These are phyloP conservation scores for Ophiocordyceps camponoti-saundersi DNA, from an alignment of 2,329 filamentous ascomycete species.

Conservation along the genomic window DNA sequence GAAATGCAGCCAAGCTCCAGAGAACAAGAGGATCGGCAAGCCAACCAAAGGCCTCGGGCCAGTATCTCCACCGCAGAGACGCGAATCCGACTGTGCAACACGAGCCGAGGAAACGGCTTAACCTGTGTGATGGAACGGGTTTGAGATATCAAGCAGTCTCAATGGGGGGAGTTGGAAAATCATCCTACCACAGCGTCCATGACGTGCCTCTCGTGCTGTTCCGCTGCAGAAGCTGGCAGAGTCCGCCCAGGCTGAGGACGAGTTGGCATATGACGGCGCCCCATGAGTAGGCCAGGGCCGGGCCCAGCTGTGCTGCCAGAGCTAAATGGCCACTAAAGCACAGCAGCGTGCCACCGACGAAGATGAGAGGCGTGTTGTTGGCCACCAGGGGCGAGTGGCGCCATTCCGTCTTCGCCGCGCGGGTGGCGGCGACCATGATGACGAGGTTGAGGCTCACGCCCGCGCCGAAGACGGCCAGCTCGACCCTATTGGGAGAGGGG, in stretches of 20 bases:
- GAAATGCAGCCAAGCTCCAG: conserved; percentile 3
- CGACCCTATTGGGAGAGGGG: conserved; percentile 4
- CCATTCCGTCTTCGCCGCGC: conserved; percentile 3
- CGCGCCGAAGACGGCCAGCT: conserved; percentile 2
- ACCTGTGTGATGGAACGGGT: conserved; percentile 1
- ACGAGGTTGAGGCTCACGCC: conserved; percentile 3
- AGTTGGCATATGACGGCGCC: conserved; percentile 5
- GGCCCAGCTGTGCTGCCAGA: conserved; percentile 4
- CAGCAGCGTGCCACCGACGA: conserved; percentile 1
- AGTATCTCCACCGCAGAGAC: conserved; percentile 4
- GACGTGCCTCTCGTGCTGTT: conserved; percentile 4
- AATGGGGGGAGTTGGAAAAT: neutral
- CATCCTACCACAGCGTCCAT: conserved; percentile 3
- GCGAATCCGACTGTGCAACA: conserved; percentile 4
- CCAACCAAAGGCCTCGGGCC: conserved; percentile 4
- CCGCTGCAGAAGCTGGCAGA: conserved; percentile 4
- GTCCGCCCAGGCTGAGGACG: conserved; percentile 3
- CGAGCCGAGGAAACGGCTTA: conserved; percentile 4
- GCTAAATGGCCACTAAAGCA: conserved; percentile 5
- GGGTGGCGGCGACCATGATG: conserved; percentile 3
- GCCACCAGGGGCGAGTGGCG: conserved; percentile 4
- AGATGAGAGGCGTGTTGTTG: conserved; percentile 2
- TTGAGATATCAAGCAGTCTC: neutral
- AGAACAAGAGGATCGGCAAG: conserved; percentile 2
- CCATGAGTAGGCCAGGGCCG: conserved; percentile 4